Evolutionary conservation across 176 grass and related monocot genomes (phyloP).

Genomic region (Tillandsia leiboldiana): DNA sequence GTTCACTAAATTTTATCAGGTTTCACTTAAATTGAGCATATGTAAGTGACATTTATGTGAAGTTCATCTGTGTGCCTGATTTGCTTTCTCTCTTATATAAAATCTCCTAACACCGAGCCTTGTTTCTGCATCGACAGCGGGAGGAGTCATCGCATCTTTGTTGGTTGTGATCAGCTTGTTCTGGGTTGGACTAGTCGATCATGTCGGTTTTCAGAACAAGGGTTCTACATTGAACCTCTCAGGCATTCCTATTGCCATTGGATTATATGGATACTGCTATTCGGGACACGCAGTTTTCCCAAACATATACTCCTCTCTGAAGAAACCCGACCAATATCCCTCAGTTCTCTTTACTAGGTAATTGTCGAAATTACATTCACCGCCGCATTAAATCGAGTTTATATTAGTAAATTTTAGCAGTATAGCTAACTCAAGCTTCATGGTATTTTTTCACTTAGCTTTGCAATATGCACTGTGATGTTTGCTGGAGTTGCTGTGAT

Average conservation of each 20-base stretch:
- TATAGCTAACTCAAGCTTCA: too few species aligned
- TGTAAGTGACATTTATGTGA: too few species aligned
- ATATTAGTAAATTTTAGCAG: too few species aligned
- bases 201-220: slow-evolving; percentile 70
- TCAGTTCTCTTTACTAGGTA: slow-evolving; percentile 67
- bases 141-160: slow-evolving; percentile 83
- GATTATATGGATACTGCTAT: slow-evolving; percentile 82
- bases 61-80: too few species aligned
- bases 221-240: slow-evolving; percentile 43
- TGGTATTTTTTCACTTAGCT: slow-evolving; percentile 30
- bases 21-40: too few species aligned
- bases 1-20: too few species aligned
- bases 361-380: neutral
- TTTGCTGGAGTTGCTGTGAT: slow-evolving; percentile 44
- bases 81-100: neutral
- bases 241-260: slow-evolving; percentile 81
- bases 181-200: slow-evolving; percentile 72
- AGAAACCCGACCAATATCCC: slow-evolving; percentile 63
- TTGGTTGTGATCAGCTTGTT: slow-evolving; percentile 60
- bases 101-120: neutral
- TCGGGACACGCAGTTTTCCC: slow-evolving; percentile 93
- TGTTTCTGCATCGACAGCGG: slow-evolving; percentile 39
- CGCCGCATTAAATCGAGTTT: too few species aligned
- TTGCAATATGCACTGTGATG: slow-evolving; percentile 55
- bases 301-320: slow-evolving; percentile 92